Conservation (phyloP, 202 grass and related monocot species). For the Elaeis oleifera region DNA sequence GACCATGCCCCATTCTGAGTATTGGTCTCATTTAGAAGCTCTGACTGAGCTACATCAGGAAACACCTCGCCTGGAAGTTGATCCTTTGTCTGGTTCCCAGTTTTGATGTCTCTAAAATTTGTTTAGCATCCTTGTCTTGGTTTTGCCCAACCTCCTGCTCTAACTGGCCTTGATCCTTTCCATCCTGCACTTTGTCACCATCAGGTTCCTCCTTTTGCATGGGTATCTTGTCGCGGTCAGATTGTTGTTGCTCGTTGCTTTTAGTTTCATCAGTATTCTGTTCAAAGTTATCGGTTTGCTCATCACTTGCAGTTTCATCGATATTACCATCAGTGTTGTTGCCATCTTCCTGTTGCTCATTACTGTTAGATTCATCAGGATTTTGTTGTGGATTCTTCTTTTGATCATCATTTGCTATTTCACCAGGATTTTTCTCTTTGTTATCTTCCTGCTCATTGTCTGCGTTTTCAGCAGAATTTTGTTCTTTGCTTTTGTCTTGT, state of each 20-base stretch:
- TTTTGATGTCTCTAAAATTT: not conserved
- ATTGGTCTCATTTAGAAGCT: constrained; percentile 58
- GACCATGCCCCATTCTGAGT: constrained; percentile 76
- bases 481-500: constrained; percentile 28
- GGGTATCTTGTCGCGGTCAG: not conserved
- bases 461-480: constrained; percentile 1
- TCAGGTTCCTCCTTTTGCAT: not conserved
- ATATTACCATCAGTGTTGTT: not conserved
- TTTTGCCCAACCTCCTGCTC: constrained; percentile 3
- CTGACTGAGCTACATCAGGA: constrained; percentile 46
- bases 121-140: not conserved
- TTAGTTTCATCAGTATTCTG: not conserved
- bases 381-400: not conserved
- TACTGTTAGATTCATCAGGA: not conserved
- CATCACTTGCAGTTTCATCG: not conserved
- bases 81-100: constrained; percentile 13
- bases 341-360: not conserved
- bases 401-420: not conserved
- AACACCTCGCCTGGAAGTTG: constrained; percentile 24
- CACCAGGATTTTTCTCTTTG: constrained; percentile 17
- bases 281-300: not conserved
- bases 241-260: not conserved
- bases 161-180: not conserved
- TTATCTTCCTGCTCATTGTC: constrained; percentile 24
- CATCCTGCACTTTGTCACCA: not conserved